Base-by-base conservation (phyloP, 345 rosid species). In the Dipteronia dyeriana region DNA sequence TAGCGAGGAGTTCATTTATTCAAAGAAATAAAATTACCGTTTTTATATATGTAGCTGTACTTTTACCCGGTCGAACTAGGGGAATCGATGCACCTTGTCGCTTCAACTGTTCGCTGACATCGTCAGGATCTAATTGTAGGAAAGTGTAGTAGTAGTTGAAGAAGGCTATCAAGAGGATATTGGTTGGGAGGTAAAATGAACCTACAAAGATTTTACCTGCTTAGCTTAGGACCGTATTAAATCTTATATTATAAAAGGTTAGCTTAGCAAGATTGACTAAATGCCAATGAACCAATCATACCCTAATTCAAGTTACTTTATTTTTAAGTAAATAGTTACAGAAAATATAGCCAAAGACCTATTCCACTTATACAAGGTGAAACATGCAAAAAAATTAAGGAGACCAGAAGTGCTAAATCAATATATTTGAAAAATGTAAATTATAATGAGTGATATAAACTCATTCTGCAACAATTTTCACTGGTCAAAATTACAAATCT, bases 1-100 rank as follows among this genome's bases (percentile, higher is more conserved):
- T 16, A 64, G 68, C 68, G 7, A 9, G 68, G 22, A 20, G 62
- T 22, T 12, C 62, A 61, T 9, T 56, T 43, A 17, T 60, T 53
- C 10, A 41, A 68, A 68, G 71, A 63, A 60, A 75, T 12, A 61
- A 59, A 79, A 78, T 84, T 91, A 96, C 99, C 76, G 91, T 94
- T 79, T 94, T 92, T 78, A 94, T 82, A 86, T 73, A 96, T 73
- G 94, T 86, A 9, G 97, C 95, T 26, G 99, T 96, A 78, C 90
- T 94, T 96, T 94, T 94, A 59, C 99, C 98, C 13, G 95, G 98
- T 23, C 95, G 89, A 80, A 96, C 99, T 39, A 91, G 86, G 39
- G 98, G 99, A 76, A 96, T 94, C 1, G 97, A 96, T 7, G 95
- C 99, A 73, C 99, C 97, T 87, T 96, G 99, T 39, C 98, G 91